Base-by-base conservation (phyloP, 345 rosid genomes). In the Rhodamnia rubescens region DNA sequence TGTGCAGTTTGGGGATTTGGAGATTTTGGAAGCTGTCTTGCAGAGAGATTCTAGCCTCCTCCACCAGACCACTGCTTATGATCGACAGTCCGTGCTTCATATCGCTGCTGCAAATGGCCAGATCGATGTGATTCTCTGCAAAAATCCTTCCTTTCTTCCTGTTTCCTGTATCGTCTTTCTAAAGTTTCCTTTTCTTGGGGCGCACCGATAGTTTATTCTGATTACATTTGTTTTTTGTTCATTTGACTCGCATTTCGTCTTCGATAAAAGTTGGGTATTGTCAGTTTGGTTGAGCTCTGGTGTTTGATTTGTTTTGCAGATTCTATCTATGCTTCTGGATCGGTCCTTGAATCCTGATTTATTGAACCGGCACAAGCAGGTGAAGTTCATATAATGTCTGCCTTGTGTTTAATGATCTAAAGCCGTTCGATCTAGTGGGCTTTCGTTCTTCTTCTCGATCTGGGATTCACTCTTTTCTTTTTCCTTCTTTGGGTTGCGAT, bases 41-140 rank as follows among this genome's bases (percentile, higher is more conserved):
- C 87, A 86, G 86, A 83, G 90, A 88, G 94, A 98, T 74, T 92
- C 99, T 6, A 86, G 87, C 85, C 91, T 94, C 32, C 81, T 92
- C 81, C 86, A 88, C 59, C 93, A 93, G 61, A 91, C 92, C 32
- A 93, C 95, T 87, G 83, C 90, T 56, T 94, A 95, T 88, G 98
- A 95, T 92, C 97, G 96, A 61, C 96, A 96, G 89, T 97, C 96
- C 85, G 86, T 92, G 57, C 94, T 97, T 82, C 99, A 97, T 87
- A 89, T 97, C 83, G 98, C 99, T 83, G 98, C 99, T 87, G 98
- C 98, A 83, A 94, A 90, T 93, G 99, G 97, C 91, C 98, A 93
- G 98, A 93, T 96, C 95, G 95, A 97, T 98, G 99, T 97, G 75
- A 84, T 89, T 78, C 53, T 29, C 40, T 14, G 4, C 40, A 50